Conservation (phyloP, 1,284 basidiomycete species). For the Ceratobasidium sp. region DNA sequence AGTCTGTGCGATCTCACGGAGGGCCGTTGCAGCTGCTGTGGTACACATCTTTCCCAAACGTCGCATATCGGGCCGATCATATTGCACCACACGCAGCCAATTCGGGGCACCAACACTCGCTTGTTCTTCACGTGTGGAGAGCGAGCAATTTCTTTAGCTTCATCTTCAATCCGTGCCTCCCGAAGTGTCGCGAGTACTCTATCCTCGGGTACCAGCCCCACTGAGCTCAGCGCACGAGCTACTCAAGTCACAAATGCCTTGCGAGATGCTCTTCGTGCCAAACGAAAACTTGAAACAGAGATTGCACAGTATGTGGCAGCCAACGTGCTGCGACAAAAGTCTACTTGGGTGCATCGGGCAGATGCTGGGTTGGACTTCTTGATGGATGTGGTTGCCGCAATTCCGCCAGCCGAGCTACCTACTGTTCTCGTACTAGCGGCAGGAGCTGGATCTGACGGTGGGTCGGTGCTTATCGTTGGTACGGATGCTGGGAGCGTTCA, state of each 20-base stretch:
- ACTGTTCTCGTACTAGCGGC: constrained; percentile 19
- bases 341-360: constrained; percentile 10
- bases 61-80: constrained; percentile 33
- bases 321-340: not conserved
- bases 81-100: constrained; percentile 37
- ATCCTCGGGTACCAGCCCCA: constrained; percentile 14
- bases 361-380: constrained; percentile 39
- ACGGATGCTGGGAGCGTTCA: not conserved
- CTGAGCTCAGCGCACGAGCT: constrained; percentile 19
- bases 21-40: constrained; percentile 33
- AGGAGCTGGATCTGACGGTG: constrained; percentile 23
- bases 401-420: constrained; percentile 1
- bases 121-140: constrained; percentile 25
- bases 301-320: constrained; percentile 19
- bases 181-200: constrained; percentile 18
- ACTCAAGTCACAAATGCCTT: constrained; percentile 27
- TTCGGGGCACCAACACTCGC: constrained; percentile 40
- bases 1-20: not conserved
- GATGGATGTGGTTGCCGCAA: constrained; percentile 26
- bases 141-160: constrained; percentile 10
- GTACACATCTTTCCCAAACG: constrained; percentile 41
- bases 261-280: constrained; percentile 29
- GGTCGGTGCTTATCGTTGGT: constrained; percentile 38
- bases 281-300: constrained; percentile 41
- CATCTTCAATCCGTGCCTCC: constrained; percentile 3